Evolutionary conservation across 2,329 filamentous ascomycete species (phyloP).

Genomic region (Daldinia sp.): DNA sequence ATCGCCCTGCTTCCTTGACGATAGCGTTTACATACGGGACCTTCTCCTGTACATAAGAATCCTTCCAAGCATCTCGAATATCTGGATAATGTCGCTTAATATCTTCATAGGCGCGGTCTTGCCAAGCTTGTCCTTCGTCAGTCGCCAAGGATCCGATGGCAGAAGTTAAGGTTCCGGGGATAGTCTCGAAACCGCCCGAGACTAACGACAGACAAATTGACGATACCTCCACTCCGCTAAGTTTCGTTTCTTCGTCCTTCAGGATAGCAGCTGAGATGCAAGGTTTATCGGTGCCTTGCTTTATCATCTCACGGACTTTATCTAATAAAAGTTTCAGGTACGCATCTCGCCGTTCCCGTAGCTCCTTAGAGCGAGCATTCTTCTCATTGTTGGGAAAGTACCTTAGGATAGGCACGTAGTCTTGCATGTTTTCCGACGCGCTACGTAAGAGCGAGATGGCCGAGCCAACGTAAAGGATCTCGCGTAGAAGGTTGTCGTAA

Average conservation of each 20-base stretch:
- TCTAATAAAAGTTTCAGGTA: slow-evolving; percentile 63
- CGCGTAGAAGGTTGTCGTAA: slow-evolving; percentile 63
- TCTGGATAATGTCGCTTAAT: slow-evolving; percentile 63
- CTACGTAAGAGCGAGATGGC: slow-evolving; percentile 63
- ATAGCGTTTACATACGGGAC: slow-evolving; percentile 63
- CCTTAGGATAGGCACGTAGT: slow-evolving; percentile 64
- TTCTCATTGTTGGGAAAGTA: slow-evolving; percentile 66
- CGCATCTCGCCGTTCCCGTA: slow-evolving; percentile 61
- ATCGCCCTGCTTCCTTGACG: slow-evolving; percentile 64
- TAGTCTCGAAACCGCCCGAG: slow-evolving; percentile 66
- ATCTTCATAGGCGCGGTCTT: slow-evolving; percentile 65
- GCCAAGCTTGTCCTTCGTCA: slow-evolving; percentile 61
- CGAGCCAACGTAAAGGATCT: slow-evolving; percentile 65
- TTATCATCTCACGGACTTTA: slow-evolving; percentile 64
- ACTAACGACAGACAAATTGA: slow-evolving; percentile 66
- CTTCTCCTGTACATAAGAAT: slow-evolving; percentile 59
- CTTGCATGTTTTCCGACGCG: slow-evolving; percentile 65
- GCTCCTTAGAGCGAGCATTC: slow-evolving; percentile 59
- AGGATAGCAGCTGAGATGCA: slow-evolving; percentile 66
- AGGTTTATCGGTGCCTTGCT: slow-evolving; percentile 63
- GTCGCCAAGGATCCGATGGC: slow-evolving; percentile 64
- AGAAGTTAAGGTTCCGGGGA: slow-evolving; percentile 65
- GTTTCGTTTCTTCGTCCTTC: slow-evolving; percentile 65
- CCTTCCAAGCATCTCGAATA: slow-evolving; percentile 60
- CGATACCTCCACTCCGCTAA: slow-evolving; percentile 64